phyloP scores from a whole-genome alignment of 805 yeast species.

The Candida succiphila region DNA sequence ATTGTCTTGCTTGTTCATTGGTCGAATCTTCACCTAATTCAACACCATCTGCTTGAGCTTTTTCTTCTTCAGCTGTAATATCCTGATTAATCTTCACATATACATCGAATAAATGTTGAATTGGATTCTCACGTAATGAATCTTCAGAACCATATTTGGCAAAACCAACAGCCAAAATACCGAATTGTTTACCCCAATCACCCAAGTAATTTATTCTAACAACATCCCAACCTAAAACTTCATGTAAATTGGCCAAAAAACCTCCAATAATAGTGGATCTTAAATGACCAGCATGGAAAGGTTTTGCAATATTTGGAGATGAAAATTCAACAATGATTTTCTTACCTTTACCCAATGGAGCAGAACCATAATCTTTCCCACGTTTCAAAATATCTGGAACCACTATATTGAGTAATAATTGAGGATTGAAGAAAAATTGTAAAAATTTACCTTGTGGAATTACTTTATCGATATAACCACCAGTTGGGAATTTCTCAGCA shows the following conservation, averaged over 20 bases:
- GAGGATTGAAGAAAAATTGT: slow-evolving; percentile 75
- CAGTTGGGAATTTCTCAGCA: slow-evolving; percentile 68
- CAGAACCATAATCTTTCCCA: slow-evolving; percentile 56
- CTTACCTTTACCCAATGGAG: slow-evolving; percentile 66
- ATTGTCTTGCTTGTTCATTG: slow-evolving; percentile 78
- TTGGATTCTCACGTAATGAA: slow-evolving; percentile 65
- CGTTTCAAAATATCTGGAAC: slow-evolving; percentile 59
- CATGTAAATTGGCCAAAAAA: slow-evolving; percentile 81
- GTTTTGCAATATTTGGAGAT: slow-evolving; percentile 98
- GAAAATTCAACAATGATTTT: slow-evolving; percentile 80
- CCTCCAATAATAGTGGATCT: slow-evolving; percentile 98
- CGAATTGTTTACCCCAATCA: slow-evolving; percentile 99
- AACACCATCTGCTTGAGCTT: slow-evolving; percentile 39
- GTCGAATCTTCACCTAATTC: slow-evolving; percentile 38
- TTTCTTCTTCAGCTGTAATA: slow-evolving; percentile 53
- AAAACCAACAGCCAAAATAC: slow-evolving; percentile 89
- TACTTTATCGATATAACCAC: slow-evolving; percentile 58
- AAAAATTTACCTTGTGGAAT: slow-evolving; percentile 83
- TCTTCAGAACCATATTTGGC: slow-evolving; percentile 77
- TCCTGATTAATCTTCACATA: slow-evolving; percentile 83
- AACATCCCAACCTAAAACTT: slow-evolving; percentile 88
- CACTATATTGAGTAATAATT: slow-evolving; percentile 56
- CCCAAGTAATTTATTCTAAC: slow-evolving; percentile 89
- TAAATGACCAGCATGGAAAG: slow-evolving; percentile 99
- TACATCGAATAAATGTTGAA: slow-evolving; percentile 88